Evolutionary conservation across 2,329 filamentous ascomycete genomes (phyloP), one percentile per base, ranked within the genome.

Genomic region (Monilinia fructigena): DNA sequence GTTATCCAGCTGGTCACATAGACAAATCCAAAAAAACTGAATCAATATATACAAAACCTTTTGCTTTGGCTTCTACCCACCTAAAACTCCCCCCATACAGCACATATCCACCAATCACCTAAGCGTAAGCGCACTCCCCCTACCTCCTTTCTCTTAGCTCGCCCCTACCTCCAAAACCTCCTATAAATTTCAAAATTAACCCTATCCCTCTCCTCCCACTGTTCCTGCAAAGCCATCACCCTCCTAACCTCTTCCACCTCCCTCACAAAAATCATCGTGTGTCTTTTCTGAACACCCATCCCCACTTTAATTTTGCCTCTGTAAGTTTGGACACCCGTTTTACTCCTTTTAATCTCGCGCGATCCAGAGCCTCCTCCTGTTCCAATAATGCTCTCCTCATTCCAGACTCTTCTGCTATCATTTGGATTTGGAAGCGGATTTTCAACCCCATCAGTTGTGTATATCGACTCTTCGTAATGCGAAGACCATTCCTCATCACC

Each of bases 191-290:
- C 52, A 63, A 63, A 63, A 48, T 55, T 55, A 4, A 55, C 26
- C 16, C 54, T 26, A 55, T 63, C 61, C 52, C 61, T 55, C 61
- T 63, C 61, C 40, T 63, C 52, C 35, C 14, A 6, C 45, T 20
- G 45, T n/a, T 54, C 28, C 61, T 38, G 40, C n/a, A 35, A 35
- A 26, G 7, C 10, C 52, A 63, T 35, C 0, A 26, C 38, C 40
- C 40, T 55, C 40, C 42, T 28, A 6, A 55, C 52, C 26, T 35
- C 52, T 20, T 53, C 47, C 16, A 53, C 48, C 18, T 53, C 60
- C 4, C 60, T 20, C 3, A 42, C 23, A 54, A 63, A 35, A 16
- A 20, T 14, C 56, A 60, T 60, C 56, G 40, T 60, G 16, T 31
- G 0, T 31, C 42, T 31, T 31, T 60, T 60, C 1, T 60, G 55